Evolutionary conservation across 345 rosid genomes (phyloP).

Genomic region (Lepidium aucheri): DNA sequence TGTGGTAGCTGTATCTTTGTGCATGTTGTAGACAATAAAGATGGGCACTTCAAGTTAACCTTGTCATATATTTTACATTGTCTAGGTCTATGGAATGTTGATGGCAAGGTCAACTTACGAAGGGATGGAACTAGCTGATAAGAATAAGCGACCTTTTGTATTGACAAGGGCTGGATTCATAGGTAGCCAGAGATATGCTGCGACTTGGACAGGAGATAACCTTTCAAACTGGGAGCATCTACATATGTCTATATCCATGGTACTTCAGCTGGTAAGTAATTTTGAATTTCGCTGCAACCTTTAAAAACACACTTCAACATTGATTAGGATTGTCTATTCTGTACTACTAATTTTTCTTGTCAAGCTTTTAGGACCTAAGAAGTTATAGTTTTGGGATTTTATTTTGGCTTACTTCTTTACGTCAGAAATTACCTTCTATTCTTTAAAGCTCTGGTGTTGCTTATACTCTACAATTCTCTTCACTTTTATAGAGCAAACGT

Average conservation of each 20-base stretch:
- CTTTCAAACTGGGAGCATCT: slow-evolving; percentile 90
- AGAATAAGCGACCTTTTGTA: slow-evolving; percentile 79
- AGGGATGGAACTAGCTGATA: slow-evolving; percentile 69
- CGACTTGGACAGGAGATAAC: slow-evolving; percentile 96
- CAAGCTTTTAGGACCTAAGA: not conserved
- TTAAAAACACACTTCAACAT: not conserved
- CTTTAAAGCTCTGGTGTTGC: not conserved
- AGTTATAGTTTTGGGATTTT: not conserved
- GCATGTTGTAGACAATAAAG: not conserved
- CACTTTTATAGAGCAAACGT: not conserved
- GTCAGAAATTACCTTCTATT: not conserved
- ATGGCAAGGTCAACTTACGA: slow-evolving; percentile 92
- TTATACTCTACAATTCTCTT: not conserved
- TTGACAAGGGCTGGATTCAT: slow-evolving; percentile 94
- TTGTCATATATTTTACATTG: not conserved
- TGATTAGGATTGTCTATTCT: not conserved
- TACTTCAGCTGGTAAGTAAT: slow-evolving; percentile 84
- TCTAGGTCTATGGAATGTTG: slow-evolving; percentile 80
- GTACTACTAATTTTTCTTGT: not conserved
- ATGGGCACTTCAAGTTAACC: not conserved
- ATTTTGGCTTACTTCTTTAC: not conserved
- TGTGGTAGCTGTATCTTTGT: not conserved
- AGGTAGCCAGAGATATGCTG: slow-evolving; percentile 86
- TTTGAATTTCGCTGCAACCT: not conserved
- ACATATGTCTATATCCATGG: slow-evolving; percentile 86